Base-by-base conservation (phyloP, 139 green algal species). In the Mychonastes homosphaera region DNA sequence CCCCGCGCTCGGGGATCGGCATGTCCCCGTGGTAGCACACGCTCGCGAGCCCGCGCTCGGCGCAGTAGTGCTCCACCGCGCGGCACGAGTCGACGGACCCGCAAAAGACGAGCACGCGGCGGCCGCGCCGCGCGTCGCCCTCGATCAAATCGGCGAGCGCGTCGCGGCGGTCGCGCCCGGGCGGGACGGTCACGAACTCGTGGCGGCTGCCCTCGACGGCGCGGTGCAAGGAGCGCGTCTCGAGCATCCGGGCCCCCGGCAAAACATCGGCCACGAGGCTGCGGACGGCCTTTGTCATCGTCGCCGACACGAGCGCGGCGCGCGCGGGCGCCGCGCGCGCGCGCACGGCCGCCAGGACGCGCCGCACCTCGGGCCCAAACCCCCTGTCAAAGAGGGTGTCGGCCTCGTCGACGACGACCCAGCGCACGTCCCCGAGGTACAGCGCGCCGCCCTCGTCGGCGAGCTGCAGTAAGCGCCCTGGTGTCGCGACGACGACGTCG, bases 1-100 rank as follows among this genome's bases (percentile, higher is more conserved):
- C 66, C 69, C 83, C 72, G 13, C 79, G 58, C 40, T 55, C 53
- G 4, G 59, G 21, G 3, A 68, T 54, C 2, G 83, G 77, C 75
- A 94, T 84, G 18, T 87, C 77, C 1, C 92, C 92, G 64, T 99
- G 90, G 59, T 96, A 96, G 71, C 83, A 94, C 44, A 90, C 71
- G 0, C 80, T 87, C 4, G 46, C 45, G 29, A 95, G 28, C 29
- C 66, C 80, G 2, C 53, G 36, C 65, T 98, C 92, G 0, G 29
- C 16, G 30, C 89, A 74, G 52, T 64, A 63, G 73, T 96, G 83
- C 71, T 97, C 90, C 30, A 89, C 84, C 2, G 88, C 90, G 13
- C 85, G 62, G 68, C 81, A 93, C 70, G 66, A 83, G 78, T 87
- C 76, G 34, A 94, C 35, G 4, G 87, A 97, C 83, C 96, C 96